Evolutionary conservation across 495 filamentous ascomycete genomes (phyloP).

Genomic region (Pseudotulostoma volvatum): DNA sequence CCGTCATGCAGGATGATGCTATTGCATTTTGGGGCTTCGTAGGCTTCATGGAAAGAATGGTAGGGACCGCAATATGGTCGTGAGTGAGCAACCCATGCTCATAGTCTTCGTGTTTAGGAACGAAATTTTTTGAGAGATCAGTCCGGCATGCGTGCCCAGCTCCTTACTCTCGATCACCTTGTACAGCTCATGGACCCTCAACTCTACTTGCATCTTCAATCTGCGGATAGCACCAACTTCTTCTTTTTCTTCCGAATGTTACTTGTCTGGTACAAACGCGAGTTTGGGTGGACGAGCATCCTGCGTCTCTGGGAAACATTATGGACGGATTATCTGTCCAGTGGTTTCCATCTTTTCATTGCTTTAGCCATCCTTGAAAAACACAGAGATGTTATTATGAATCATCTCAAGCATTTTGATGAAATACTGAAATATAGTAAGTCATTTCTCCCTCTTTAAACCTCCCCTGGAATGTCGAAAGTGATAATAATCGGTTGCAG

Average conservation of each 20-base stretch:
- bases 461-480: background rate
- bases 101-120: constrained; percentile 32
- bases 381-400: constrained; percentile 86
- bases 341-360: constrained; percentile 86
- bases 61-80: constrained; percentile 9
- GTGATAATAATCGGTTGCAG: constrained; percentile 23
- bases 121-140: constrained; percentile 95
- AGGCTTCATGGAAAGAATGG: constrained; percentile 89
- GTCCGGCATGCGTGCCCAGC: constrained; percentile 83
- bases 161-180: constrained; percentile 78
- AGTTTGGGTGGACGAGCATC: constrained; percentile 79
- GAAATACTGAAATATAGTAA: constrained; percentile 91
- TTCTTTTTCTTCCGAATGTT: constrained; percentile 99
- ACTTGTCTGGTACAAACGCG: constrained; percentile 95
- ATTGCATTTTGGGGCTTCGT: constrained; percentile 96
- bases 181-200: constrained; percentile 93
- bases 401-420: constrained; percentile 85
- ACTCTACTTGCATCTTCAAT: constrained; percentile 77
- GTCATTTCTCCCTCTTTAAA: constrained; percentile 12
- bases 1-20: constrained; percentile 92
- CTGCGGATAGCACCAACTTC: constrained; percentile 89
- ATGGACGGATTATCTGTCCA: constrained; percentile 83
- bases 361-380: constrained; percentile 92
- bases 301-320: constrained; percentile 81
- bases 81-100: background rate